phyloP scores from a whole-genome alignment of 331 rosid species.

The Cydonia oblonga region DNA sequence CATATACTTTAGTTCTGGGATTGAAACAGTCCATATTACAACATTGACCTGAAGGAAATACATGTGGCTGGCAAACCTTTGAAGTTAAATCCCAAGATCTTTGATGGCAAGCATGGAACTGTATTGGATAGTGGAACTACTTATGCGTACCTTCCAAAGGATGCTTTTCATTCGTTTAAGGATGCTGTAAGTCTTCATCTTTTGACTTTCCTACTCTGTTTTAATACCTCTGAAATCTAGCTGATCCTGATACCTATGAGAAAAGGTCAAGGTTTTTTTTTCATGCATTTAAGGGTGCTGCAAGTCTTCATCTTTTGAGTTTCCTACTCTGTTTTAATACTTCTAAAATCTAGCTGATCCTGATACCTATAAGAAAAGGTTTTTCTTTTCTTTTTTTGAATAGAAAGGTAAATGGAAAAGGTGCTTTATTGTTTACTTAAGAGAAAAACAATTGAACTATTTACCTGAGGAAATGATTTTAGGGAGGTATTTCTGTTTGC shows the following conservation, averaged over 20 bases:
- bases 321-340: neutral
- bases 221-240: neutral
- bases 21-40: constrained; percentile 44
- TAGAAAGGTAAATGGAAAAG: neutral
- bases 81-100: constrained; percentile 28
- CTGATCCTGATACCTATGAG: neutral
- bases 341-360: neutral
- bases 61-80: constrained; percentile 36
- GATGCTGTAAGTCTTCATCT: constrained; percentile 21
- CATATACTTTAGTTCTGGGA: constrained; percentile 28
- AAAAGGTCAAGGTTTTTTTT: neutral
- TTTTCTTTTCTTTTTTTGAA: neutral
- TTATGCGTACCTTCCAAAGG: constrained; percentile 41
- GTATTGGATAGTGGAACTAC: constrained; percentile 54
- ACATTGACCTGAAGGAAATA: constrained; percentile 39
- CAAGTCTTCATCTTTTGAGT: constrained; percentile 9
- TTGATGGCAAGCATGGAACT: constrained; percentile 36
- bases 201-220: neutral
- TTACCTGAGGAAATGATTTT: neutral
- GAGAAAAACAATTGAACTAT: neutral
- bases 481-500: neutral
- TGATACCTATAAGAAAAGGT: neutral
- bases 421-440: neutral
- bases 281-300: constrained; percentile 29
- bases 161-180: constrained; percentile 31